Conservation (phyloP, 2,329 filamentous ascomycete genomes). For the Tolypocladium tundrense region DNA sequence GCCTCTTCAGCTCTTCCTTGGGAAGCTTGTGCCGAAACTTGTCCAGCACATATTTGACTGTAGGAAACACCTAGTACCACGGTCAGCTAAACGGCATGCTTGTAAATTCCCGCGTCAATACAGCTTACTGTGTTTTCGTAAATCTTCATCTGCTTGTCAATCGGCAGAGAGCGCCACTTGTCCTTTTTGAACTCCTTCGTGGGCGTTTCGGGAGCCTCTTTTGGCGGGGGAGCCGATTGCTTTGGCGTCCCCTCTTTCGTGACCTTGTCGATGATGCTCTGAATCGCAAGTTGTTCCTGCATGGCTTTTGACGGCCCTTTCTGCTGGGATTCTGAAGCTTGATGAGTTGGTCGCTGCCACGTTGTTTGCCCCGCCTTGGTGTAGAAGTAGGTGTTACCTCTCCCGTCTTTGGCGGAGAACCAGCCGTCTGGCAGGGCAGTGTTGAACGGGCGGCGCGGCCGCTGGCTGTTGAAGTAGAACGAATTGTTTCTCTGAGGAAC, state of each 20-base stretch:
- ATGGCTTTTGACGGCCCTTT: constrained; percentile 55
- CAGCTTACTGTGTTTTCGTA: constrained; percentile 80
- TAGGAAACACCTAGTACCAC: constrained; percentile 61
- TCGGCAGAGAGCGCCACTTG: constrained; percentile 57
- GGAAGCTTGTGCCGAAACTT: constrained; percentile 82
- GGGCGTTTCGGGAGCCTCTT: constrained; percentile 46
- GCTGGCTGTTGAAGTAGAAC: constrained; percentile 38
- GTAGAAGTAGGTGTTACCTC: constrained; percentile 78
- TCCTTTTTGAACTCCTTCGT: constrained; percentile 52
- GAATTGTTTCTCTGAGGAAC: constrained; percentile 40
- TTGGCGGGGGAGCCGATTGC: constrained; percentile 49
- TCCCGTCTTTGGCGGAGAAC: constrained; percentile 63
- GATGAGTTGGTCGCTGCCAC: constrained; percentile 67
- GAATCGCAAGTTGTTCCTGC: constrained; percentile 61
- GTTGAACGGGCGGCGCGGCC: constrained; percentile 45
- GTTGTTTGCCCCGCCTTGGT: constrained; percentile 66
- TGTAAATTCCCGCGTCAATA: neutral
- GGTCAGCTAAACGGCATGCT: neutral
- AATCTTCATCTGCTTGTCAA: constrained; percentile 88
- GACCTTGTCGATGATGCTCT: constrained; percentile 78
- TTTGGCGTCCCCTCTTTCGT: constrained; percentile 54
- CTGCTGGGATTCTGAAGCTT: constrained; percentile 52
- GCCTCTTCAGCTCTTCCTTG: constrained; percentile 60
- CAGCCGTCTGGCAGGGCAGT: constrained; percentile 69
- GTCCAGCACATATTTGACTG: constrained; percentile 76